Conservation (phyloP, 2,329 filamentous ascomycete genomes). For the Pseudocercospora cruenta region DNA sequence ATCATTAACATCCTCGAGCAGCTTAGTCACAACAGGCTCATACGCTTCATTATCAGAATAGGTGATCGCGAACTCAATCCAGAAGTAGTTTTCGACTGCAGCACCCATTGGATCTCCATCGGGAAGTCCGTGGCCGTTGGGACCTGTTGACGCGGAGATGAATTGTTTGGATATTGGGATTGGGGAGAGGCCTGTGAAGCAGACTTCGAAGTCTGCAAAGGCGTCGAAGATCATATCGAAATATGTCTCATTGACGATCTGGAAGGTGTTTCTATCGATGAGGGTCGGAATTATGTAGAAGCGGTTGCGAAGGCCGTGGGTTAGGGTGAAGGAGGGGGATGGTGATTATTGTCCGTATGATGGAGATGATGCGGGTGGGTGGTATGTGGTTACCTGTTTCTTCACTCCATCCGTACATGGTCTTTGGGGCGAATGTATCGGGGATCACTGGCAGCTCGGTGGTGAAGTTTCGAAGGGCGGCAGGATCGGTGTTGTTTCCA, state of each 20-base stretch:
- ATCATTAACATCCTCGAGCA: not conserved
- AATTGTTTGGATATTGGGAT: conserved; percentile 3
- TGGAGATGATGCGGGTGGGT: too few relatives aligned
- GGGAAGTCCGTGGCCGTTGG: conserved; percentile 4
- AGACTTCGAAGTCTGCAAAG: not conserved
- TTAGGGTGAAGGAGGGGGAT: not conserved
- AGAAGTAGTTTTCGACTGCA: conserved; percentile 2
- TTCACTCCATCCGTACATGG: conserved; percentile 10
- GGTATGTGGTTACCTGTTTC: not conserved
- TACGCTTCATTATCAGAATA: conserved; percentile 1
- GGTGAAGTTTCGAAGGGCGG: conserved; percentile 6
- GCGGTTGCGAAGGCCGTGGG: not conserved
- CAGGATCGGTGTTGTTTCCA: not conserved
- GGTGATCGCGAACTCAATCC: conserved; percentile 1
- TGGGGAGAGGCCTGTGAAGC: not conserved
- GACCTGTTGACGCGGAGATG: not conserved
- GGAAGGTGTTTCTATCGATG: not conserved
- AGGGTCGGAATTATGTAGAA: conserved; percentile 5
- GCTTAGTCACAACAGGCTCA: not conserved
- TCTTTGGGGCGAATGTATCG: conserved; percentile 6
- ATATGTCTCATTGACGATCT: not conserved
- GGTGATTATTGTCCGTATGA: too few relatives aligned
- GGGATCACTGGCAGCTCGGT: not conserved
- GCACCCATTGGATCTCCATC: conserved; percentile 9
- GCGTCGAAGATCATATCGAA: not conserved